Conservation (phyloP, 2,329 filamentous ascomycete genomes). For the Didymella segeticola region DNA sequence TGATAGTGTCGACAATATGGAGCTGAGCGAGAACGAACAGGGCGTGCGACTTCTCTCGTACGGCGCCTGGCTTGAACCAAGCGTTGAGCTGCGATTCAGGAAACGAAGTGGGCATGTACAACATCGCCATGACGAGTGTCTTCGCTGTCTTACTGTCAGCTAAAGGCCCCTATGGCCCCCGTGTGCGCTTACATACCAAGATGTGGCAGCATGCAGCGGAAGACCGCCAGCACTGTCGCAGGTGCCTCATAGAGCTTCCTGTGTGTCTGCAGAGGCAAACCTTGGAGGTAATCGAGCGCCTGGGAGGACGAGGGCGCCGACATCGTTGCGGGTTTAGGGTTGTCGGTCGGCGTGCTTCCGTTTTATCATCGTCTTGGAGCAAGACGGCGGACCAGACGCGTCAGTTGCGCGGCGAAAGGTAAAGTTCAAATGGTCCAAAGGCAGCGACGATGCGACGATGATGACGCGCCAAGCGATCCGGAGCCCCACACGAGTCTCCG, state of each 20-base stretch:
- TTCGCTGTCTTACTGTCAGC: conserved; percentile 67
- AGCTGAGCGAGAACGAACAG: conserved; percentile 81
- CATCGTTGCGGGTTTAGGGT: conserved; percentile 56
- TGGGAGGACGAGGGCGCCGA: conserved; percentile 62
- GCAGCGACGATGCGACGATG: conserved; percentile 7
- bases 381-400: conserved; percentile 20
- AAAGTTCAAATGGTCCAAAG: conserved; percentile 11
- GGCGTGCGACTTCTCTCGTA: conserved; percentile 81
- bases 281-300: conserved; percentile 89
- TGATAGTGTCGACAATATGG: conserved; percentile 75
- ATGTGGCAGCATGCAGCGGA: conserved; percentile 94
- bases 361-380: conserved; percentile 40
- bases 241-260: conserved; percentile 93
- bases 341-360: conserved; percentile 27
- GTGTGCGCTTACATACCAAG: conserved; percentile 64
- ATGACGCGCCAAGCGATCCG: conserved; percentile 35
- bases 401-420: conserved; percentile 22
- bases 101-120: conserved; percentile 86
- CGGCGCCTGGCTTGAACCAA: conserved; percentile 78
- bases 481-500: conserved; percentile 17
- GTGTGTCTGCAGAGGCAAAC: conserved; percentile 87
- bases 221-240: conserved; percentile 92
- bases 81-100: conserved; percentile 80
- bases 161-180: not conserved
- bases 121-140: conserved; percentile 91